phyloP scores from a whole-genome alignment of 768 basidiomycete genomes.

The Mycena vitilis region DNA sequence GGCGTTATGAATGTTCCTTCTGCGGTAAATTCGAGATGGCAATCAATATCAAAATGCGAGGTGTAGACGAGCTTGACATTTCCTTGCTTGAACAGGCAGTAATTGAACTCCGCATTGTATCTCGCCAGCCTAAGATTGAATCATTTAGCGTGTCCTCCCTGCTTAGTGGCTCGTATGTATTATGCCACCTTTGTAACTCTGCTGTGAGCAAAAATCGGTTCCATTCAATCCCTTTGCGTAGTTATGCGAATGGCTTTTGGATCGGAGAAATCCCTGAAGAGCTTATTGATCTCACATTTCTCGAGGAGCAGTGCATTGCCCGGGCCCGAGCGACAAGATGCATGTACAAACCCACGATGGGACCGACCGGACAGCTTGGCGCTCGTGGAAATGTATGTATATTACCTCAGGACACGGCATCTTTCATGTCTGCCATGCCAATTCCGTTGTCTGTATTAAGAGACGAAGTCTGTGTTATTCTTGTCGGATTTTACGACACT shows the following conservation, averaged over 20 bases:
- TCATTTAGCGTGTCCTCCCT: conserved; percentile 4
- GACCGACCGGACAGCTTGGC: too few species aligned
- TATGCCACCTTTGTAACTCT: conserved; percentile 17
- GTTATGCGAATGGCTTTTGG: conserved; percentile 36
- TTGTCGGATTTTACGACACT: too few species aligned
- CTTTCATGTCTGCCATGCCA: too few species aligned
- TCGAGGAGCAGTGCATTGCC: conserved; percentile 38
- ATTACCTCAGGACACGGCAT: too few species aligned
- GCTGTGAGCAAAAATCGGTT: conserved; percentile 17
- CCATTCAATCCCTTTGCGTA: conserved; percentile 29
- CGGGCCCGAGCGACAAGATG: conserved; percentile 28
- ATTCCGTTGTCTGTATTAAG: too few species aligned
- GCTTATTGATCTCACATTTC: conserved; percentile 31
- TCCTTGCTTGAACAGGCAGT: conserved; percentile 22
- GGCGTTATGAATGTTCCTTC: conserved; percentile 20
- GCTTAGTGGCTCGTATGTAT: conserved; percentile 2
- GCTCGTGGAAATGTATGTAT: too few species aligned
- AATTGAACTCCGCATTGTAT: conserved; percentile 1
- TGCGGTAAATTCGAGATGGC: conserved; percentile 9
- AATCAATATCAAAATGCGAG: conserved; percentile 2
- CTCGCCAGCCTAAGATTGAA: conserved; percentile 17
- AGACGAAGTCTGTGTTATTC: too few species aligned
- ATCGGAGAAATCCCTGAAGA: conserved; percentile 19
- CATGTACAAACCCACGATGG: conserved; percentile 30
- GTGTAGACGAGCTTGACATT: conserved; percentile 16